Base-by-base conservation (phyloP, 1,284 basidiomycete species). In the Stygiomarasmius scandens region DNA sequence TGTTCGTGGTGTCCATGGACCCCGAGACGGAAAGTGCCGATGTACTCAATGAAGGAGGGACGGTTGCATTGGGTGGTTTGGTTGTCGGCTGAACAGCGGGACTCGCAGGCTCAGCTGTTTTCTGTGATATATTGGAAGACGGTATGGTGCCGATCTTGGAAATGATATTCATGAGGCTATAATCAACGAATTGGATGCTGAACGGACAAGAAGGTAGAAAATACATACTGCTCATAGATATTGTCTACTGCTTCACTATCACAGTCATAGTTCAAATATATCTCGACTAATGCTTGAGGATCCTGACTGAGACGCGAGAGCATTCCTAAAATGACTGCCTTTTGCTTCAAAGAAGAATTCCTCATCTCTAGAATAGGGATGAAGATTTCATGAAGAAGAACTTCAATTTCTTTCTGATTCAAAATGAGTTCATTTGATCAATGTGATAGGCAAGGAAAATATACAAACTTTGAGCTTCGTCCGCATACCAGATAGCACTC, bases 341-440 rank as follows among this genome's bases (percentile, higher is more conserved):
- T 98, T 70, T 98, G 97, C 68, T 93, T 94, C 54, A 97, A 78
- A 0, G 96, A 97, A 10, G 96, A 94, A 20, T 92, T 98, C 67
- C 91, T 89, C 96, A 99, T 98, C 77, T 99, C 97, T 52, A 99
- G 79, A 53, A 99, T 98, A 1, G 97, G 97, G 58, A 99, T 87
- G 78, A 99, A 99, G 66, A 99, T 99, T 71, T 99, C 97, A 69
- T 98, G 97, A 55, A 99, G 75, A 32, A 99, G 80, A 38, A 99
- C 96, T 73, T 98, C 97, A 62, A 99, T 98, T 76, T 99, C 98
- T 91, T 98, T 98, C 93, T 95, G 68, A 47, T 36, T 38, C 22
- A 32, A 54, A 60, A 23, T 63, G 58, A 49, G 43, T 48, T 54
- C 27, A 41, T 46, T 54, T 23, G 55, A 43, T 52, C 54, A 50